phyloP scores from a whole-genome alignment of 257 asterid species.

The Solanum ossicruentum region DNA sequence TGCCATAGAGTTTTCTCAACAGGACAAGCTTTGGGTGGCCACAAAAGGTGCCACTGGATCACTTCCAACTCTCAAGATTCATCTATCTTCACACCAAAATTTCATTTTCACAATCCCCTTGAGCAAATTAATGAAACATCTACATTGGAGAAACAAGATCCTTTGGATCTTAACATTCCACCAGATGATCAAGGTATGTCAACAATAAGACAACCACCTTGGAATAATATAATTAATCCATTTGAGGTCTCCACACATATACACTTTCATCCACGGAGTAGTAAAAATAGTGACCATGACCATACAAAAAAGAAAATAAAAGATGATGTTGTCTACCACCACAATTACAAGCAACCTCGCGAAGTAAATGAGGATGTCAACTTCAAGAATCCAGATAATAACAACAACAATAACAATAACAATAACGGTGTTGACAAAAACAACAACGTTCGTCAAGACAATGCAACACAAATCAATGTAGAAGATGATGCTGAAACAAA shows the following conservation, averaged over 20 bases:
- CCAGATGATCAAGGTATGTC: slow-evolving; percentile 42
- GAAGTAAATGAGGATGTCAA: neutral
- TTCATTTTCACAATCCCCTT: slow-evolving; percentile 16
- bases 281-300: neutral
- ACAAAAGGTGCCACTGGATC: slow-evolving; percentile 96
- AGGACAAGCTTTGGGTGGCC: slow-evolving; percentile 95
- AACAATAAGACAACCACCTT: slow-evolving; percentile 37
- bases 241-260: slow-evolving; percentile 61
- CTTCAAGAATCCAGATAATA: neutral
- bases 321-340: neutral
- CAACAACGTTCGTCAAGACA: neutral
- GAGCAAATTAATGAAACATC: neutral
- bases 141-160: neutral
- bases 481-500: slow-evolving; percentile 55
- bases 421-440: neutral
- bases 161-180: slow-evolving; percentile 67
- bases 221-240: slow-evolving; percentile 15
- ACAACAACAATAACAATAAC: neutral
- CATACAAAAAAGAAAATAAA: neutral
- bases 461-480: neutral
- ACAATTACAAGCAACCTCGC: neutral
- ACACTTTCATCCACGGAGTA: slow-evolving; percentile 37
- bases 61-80: slow-evolving; percentile 31
- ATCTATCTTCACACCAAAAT: slow-evolving; percentile 25
- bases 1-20: slow-evolving; percentile 77